Evolutionary conservation across 2,329 filamentous ascomycete species (phyloP), one percentile per base, ranked within the genome.

Genomic region (Penicillium sp.): DNA sequence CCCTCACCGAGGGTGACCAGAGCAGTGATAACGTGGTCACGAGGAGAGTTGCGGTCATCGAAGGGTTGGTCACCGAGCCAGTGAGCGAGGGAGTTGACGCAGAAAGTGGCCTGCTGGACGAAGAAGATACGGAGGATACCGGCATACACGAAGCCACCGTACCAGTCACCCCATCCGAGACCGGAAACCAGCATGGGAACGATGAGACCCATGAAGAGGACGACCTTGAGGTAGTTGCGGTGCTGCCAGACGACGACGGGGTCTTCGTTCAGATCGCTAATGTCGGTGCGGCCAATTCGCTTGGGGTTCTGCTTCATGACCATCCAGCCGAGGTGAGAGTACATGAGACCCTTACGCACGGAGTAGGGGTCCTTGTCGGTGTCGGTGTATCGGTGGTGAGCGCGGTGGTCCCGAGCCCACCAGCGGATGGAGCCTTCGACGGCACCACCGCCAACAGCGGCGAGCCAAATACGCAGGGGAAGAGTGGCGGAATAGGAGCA

Each of bases 31-130:
- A 93, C 83, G 76, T 95, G 90, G 68, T 95, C 90, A 72, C 91
- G 88, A 60, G 90, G 91, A 57, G 88, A 92, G 84, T 95, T 93
- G 76, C 90, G 88, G 82, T 95, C 91, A 67, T 95, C 90, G 72
- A 95, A 95, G 57, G 91, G 91, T 79, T 95, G 90, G 67, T 95
- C 91, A 59, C 91, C 90, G 68, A 95, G 87, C 88, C 89, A 95
- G 79, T 95, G 90, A 62, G 90, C 90, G 58, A 95, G 79, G 16
- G 89, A 92, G 83, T 95, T 95, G 81, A 95, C 89, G 68, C 90
- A 95, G 83, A 95, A 95, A 61, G 91, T 94, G 55, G 90, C 90
- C 78, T 95, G 90, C 80, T 94, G 90, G 61, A 95, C 88, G 76
- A 93, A 88, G 82, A 91, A 92, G 77, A 93, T 88, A 64, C 90